Base-by-base conservation (phyloP, 768 basidiomycete species). In the Rhodotorula taiwanensis region DNA sequence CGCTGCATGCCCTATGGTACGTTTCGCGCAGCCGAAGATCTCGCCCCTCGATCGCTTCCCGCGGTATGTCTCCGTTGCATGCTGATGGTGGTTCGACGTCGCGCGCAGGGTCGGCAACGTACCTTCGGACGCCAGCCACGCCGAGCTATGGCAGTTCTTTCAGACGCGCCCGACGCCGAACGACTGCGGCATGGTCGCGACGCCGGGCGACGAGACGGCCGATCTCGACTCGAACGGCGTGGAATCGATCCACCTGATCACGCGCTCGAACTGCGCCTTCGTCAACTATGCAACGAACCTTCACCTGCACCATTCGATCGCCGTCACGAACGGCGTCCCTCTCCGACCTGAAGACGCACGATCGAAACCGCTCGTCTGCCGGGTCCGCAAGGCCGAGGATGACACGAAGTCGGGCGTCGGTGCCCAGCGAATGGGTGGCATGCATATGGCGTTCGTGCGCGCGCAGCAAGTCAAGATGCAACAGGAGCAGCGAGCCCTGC, bases 51-150 rank as follows among this genome's bases (percentile, higher is more conserved):
- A n/a, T n/a, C n/a, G n/a, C n/a, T n/a, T n/a, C n/a, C n/a, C n/a
- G n/a, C n/a, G n/a, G n/a, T n/a, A n/a, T n/a, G n/a, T n/a, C n/a
- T n/a, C n/a, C n/a, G n/a, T n/a, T n/a, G n/a, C n/a, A n/a, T n/a
- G n/a, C n/a, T n/a, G n/a, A n/a, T n/a, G n/a, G n/a, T n/a, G n/a
- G n/a, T n/a, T n/a, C n/a, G n/a, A n/a, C n/a, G n/a, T n/a, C n/a
- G n/a, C n/a, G n/a, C n/a, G 92, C 88, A 95, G 93, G 93, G 85
- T 84, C 18, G 93, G 93, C 15, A 97, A 97, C 72, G 86, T 95
- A 5, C 88, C 89, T 4, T 80, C 81, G 9, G 88, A 92, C 71
- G 84, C 89, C 21, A 83, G 83, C 5, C 82, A 89, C 63, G 85
- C 89, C 68, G 92, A 95, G 72, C 79, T 95, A 7, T 88, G 86